Percentiles rank a stretch among this genome's conserved stretches.
phyloP scores from a whole-genome alignment of 2,329 filamentous ascomycete species.

The Onygenales sp. region DNA sequence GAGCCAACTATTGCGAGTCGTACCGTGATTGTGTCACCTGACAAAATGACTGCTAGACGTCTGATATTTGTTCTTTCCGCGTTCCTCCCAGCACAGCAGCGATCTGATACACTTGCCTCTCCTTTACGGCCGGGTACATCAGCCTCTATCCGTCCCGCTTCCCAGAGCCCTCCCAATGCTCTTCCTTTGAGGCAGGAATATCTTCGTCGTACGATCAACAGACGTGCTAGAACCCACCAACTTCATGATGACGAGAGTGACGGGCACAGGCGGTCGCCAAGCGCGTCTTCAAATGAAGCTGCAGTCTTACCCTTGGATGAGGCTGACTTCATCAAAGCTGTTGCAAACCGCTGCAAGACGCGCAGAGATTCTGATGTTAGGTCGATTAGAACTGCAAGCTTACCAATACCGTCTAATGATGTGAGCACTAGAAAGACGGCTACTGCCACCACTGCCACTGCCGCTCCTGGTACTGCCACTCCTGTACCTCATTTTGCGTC shows the following conservation, averaged over 20 bases:
- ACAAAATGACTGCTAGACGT: constrained; percentile 51
- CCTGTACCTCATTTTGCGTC: constrained; percentile 46
- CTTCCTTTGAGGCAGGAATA: constrained; percentile 44
- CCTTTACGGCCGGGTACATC: constrained; percentile 32
- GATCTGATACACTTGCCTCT: constrained; percentile 28
- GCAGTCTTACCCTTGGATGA: constrained; percentile 26
- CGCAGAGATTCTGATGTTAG: constrained; percentile 35
- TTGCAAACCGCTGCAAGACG: constrained; percentile 17
- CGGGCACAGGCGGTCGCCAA: constrained; percentile 31
- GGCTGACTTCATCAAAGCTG: constrained; percentile 16
- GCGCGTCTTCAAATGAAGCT: constrained; percentile 35
- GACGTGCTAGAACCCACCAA: constrained; percentile 39
- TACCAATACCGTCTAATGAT: constrained; percentile 40
- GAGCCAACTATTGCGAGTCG: constrained; percentile 42
- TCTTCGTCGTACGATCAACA: constrained; percentile 45
- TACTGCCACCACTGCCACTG: constrained; percentile 43
- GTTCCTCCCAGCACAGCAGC: constrained; percentile 44
- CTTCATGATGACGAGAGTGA: constrained; percentile 24
- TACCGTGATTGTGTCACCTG: constrained; percentile 48
- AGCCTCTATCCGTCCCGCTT: constrained; percentile 40
- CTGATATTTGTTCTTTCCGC: constrained; percentile 50
- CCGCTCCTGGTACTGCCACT: constrained; percentile 40
- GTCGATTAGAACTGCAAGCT: constrained; percentile 31
- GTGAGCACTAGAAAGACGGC: constrained; percentile 33
- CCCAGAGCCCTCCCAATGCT: constrained; percentile 44